A percentile compares a stretch with the other conserved stretches of the same genome.
phyloP scores from a whole-genome alignment of 139 green algal species.

The Desmodesmus armatus region DNA sequence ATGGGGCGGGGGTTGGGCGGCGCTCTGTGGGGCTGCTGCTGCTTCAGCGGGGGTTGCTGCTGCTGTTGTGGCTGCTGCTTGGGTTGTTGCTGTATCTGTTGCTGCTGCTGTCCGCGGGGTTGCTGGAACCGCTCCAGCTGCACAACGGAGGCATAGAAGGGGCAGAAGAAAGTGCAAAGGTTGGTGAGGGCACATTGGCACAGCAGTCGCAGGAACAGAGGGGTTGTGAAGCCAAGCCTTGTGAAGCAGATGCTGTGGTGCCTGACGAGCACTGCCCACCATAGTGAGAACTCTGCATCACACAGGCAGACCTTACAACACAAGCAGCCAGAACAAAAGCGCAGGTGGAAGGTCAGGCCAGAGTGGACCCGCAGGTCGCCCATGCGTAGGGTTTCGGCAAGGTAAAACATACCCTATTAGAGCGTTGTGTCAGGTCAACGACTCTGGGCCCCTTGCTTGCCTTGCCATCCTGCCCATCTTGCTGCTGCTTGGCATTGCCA shows the following conservation, averaged over 20 bases:
- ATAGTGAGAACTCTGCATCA: too few relatives aligned
- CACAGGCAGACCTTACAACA: too few relatives aligned
- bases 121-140: slow-evolving; percentile 24
- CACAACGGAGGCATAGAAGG: neutral
- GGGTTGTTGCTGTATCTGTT: neutral
- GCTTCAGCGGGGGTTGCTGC: neutral
- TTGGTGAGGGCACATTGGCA: too few relatives aligned
- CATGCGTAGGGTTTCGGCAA: too few relatives aligned
- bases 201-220: too few relatives aligned
- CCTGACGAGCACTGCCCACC: too few relatives aligned
- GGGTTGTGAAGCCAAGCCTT: too few relatives aligned
- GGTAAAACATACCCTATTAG: slow-evolving; percentile 41
- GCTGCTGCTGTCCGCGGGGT: neutral
- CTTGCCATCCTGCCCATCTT: neutral
- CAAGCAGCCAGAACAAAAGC: too few relatives aligned
- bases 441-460: slow-evolving; percentile 30
- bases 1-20: neutral
- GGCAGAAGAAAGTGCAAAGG: too few relatives aligned
- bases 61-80: slow-evolving; percentile 6
- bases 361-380: too few relatives aligned
- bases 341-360: too few relatives aligned
- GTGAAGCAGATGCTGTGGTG: too few relatives aligned
- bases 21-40: neutral
- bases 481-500: neutral
- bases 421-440: slow-evolving; percentile 31